Conservation (phyloP, 805 yeast genomes). For the Nakazawaea wickerhamii region DNA sequence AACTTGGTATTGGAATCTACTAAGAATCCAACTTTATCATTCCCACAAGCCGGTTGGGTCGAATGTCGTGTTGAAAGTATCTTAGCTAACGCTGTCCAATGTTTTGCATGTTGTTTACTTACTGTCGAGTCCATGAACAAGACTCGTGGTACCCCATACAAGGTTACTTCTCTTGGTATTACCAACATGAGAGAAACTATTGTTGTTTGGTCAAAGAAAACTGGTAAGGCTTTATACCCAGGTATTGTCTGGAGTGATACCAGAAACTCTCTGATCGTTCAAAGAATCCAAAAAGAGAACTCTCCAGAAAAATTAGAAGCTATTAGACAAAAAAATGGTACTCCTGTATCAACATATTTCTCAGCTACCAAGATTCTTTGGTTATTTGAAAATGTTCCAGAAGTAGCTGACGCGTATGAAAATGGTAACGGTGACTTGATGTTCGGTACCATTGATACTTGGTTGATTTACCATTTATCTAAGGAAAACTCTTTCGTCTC, state of each 20-base stretch:
- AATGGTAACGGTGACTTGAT: conserved; percentile 65
- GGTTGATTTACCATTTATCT: conserved; percentile 86
- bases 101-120: conserved; percentile 62
- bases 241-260: conserved; percentile 98
- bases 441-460: conserved; percentile 93
- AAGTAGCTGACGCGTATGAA: conserved; percentile 62
- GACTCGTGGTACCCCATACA: conserved; percentile 43
- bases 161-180: conserved; percentile 72
- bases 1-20: conserved; percentile 57
- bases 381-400: conserved; percentile 76
- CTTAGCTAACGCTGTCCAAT: conserved; percentile 72
- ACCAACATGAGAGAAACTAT: conserved; percentile 97
- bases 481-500: conserved; percentile 65
- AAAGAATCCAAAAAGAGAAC: conserved; percentile 49
- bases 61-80: conserved; percentile 88
- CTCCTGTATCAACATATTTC: conserved; percentile 87
- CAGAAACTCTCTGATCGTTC: conserved; percentile 70
- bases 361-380: conserved; percentile 87
- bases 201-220: conserved; percentile 75
- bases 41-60: conserved; percentile 88
- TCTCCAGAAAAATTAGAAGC: conserved; percentile 50
- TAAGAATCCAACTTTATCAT: conserved; percentile 60
- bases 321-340: conserved; percentile 66
- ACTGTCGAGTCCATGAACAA: conserved; percentile 53
- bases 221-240: conserved; percentile 77